These are phyloP conservation scores for Russula lepida DNA, from an alignment of 768 basidiomycete species.

Conservation along the genomic window DNA sequence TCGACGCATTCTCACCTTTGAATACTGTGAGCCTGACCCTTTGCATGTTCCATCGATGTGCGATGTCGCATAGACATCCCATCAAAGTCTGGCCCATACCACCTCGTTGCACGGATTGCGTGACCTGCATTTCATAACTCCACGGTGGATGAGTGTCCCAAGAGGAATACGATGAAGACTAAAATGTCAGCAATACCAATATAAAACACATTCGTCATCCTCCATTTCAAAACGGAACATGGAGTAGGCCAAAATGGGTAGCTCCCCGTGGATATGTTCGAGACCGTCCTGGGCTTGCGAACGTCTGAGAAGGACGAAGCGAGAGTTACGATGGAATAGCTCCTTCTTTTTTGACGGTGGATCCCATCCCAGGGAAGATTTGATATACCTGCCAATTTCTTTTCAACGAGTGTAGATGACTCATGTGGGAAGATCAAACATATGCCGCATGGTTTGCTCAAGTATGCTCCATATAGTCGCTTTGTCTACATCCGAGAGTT, in stretches of 20 bases:
- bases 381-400: slow-evolving; percentile 37
- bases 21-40: slow-evolving; percentile 72
- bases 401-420: slow-evolving; percentile 24
- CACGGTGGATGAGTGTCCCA: not conserved
- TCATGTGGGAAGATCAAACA: slow-evolving; percentile 2
- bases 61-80: slow-evolving; percentile 42
- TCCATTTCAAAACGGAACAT: slow-evolving; percentile 76
- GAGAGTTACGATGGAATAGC: slow-evolving; percentile 49
- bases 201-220: slow-evolving; percentile 48
- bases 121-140: slow-evolving; percentile 76
- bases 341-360: slow-evolving; percentile 47
- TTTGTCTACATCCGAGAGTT: slow-evolving; percentile 8
- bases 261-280: slow-evolving; percentile 17
- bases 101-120: slow-evolving; percentile 32
- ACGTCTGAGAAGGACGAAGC: slow-evolving; percentile 44
- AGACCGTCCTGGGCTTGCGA: not conserved
- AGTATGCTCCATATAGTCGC: slow-evolving; percentile 15
- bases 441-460: slow-evolving; percentile 14
- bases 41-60: slow-evolving; percentile 46
- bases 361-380: slow-evolving; percentile 62
- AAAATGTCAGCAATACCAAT: slow-evolving; percentile 47
- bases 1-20: slow-evolving; percentile 40
- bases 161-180: not conserved
- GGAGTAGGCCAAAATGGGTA: slow-evolving; percentile 32
- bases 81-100: slow-evolving; percentile 57